Conservation (phyloP, 2,329 filamentous ascomycete species). For the Esteya vermicola region DNA sequence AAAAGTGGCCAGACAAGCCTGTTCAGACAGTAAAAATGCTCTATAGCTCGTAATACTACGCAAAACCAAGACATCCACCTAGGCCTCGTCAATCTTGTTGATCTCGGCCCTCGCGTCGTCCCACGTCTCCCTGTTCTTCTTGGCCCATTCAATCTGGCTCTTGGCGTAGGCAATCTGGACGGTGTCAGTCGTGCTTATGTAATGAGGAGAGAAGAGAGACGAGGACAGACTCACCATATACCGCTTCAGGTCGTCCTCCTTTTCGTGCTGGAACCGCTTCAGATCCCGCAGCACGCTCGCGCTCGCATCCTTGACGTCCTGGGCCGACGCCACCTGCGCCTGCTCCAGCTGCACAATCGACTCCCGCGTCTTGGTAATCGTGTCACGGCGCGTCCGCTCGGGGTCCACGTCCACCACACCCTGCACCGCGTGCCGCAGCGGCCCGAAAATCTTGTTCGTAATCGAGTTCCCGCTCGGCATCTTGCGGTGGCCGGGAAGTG, state of each 20-base stretch:
- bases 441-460: slow-evolving; percentile 85
- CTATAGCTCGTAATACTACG: background rate
- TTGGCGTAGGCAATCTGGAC: slow-evolving; percentile 75
- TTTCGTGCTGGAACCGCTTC: slow-evolving; percentile 85
- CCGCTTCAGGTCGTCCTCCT: slow-evolving; percentile 81
- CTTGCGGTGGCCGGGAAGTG: slow-evolving; percentile 54
- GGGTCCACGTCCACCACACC: slow-evolving; percentile 94
- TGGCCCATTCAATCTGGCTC: slow-evolving; percentile 89
- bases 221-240: slow-evolving; percentile 67
- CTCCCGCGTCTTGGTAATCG: slow-evolving; percentile 91
- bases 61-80: too few relatives aligned
- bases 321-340: slow-evolving; percentile 73
- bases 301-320: slow-evolving; percentile 89
- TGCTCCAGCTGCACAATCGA: slow-evolving; percentile 76
- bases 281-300: slow-evolving; percentile 77
- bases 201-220: background rate
- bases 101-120: slow-evolving; percentile 80
- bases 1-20: too few relatives aligned
- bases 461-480: slow-evolving; percentile 76
- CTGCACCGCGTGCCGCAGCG: slow-evolving; percentile 88
- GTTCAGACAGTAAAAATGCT: background rate
- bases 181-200: slow-evolving; percentile 10
- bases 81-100: slow-evolving; percentile 64
- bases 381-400: slow-evolving; percentile 79
- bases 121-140: slow-evolving; percentile 83